phyloP scores from a whole-genome alignment of 2,329 filamentous ascomycete species.

The Hypomyces rosellus region DNA sequence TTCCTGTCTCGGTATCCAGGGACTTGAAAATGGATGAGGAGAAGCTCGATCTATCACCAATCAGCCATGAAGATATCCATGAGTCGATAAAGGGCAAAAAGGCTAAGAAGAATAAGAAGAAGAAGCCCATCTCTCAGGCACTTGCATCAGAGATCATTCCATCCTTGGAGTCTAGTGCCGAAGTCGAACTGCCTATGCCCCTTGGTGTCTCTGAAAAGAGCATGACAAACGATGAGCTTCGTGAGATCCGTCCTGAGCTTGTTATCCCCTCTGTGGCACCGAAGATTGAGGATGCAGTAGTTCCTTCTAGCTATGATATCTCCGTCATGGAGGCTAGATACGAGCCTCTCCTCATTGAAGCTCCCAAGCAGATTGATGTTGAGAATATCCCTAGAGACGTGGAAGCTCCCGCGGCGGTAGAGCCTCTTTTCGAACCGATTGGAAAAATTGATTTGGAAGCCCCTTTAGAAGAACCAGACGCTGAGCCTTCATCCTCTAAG shows the following conservation, averaged over 20 bases:
- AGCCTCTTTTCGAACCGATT: not conserved
- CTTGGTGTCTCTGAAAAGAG: not conserved
- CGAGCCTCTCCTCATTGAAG: not conserved
- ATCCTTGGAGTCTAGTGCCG: not conserved
- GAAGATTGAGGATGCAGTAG: not conserved
- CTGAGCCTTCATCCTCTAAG: conserved; percentile 7
- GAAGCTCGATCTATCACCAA: not conserved
- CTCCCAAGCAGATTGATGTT: not conserved
- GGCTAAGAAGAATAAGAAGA: conserved; percentile 15
- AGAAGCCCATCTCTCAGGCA: conserved; percentile 9
- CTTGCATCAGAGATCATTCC: not conserved
- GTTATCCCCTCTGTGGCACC: not conserved
- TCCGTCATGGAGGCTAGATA: not conserved
- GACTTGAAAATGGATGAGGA: too few relatives aligned
- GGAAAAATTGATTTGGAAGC: not conserved
- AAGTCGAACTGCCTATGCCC: not conserved
- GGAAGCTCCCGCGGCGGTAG: not conserved
- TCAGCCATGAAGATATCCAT: conserved; percentile 7
- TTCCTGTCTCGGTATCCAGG: too few relatives aligned
- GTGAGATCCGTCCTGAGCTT: not conserved
- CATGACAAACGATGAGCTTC: not conserved
- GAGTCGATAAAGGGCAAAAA: conserved; percentile 15
- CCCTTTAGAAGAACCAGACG: not conserved
- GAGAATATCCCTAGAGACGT: not conserved
- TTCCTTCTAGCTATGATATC: not conserved